These are phyloP conservation scores for Theileria annulata DNA, from an alignment of 169 alveolate species.

Conservation along the genomic window DNA sequence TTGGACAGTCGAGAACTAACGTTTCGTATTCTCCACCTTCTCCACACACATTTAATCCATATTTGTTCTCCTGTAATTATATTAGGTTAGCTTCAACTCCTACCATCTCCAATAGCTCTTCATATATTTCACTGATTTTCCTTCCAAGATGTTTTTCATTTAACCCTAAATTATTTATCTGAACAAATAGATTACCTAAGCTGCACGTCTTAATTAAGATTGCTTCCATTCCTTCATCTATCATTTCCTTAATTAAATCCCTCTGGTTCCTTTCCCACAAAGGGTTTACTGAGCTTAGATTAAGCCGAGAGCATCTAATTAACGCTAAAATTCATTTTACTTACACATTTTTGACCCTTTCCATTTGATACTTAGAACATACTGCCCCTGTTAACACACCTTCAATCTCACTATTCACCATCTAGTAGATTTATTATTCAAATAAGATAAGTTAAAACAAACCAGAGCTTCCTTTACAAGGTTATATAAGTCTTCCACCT, in stretches of 20 bases:
- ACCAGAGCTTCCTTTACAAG: constrained; percentile 70
- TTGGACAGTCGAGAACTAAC: constrained; percentile 92
- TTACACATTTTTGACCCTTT: constrained; percentile 94
- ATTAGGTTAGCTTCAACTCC: background rate
- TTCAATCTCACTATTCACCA: constrained; percentile 81
- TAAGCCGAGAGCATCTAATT: constrained; percentile 8
- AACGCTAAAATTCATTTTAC: background rate
- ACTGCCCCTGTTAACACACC: constrained; percentile 96
- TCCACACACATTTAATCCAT: constrained; percentile 96
- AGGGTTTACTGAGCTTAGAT: constrained; percentile 66
- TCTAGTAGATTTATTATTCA: constrained; percentile 39
- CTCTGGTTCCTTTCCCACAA: constrained; percentile 73
- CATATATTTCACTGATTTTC: constrained; percentile 72
- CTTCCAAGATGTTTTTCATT: constrained; percentile 87
- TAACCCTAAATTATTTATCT: constrained; percentile 84
- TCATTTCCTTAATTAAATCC: constrained; percentile 87
- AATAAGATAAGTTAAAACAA: background rate
- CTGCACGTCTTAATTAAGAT: constrained; percentile 88
- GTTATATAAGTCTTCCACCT: constrained; percentile 92
- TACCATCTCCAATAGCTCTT: constrained; percentile 35
- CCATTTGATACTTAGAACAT: constrained; percentile 93
- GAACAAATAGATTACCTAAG: constrained; percentile 57
- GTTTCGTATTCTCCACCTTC: constrained; percentile 99
- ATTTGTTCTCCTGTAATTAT: constrained; percentile 75
- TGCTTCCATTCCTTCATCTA: constrained; percentile 86